Evolutionary conservation across 2,329 filamentous ascomycete species (phyloP), one percentile per base, ranked within the genome.

Genomic region (Fusarium brevicatenulatum): DNA sequence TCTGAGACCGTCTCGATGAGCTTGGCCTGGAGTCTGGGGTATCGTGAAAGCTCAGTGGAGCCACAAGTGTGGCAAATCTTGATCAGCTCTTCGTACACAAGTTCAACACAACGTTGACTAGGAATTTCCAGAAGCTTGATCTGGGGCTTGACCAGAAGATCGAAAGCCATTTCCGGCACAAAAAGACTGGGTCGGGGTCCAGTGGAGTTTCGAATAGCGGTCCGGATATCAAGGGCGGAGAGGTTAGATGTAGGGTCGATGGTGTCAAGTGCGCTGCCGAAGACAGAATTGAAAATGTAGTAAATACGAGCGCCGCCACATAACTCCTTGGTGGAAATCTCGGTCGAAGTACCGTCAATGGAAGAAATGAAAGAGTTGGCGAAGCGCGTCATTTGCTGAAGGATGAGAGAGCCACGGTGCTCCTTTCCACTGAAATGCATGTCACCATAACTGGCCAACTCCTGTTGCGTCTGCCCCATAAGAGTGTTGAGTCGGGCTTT

Each of bases 381-480:
- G 79, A 99, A 99, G 44, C 96, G 93, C 18, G 96, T 99, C 96
- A 99, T 99, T 64, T 97, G 90, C 82, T 98, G 95, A 71, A 99
- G 85, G 65, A 99, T 97, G 71, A 99, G 88, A 34, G 95, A 97
- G 37, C 96, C 96, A 56, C 95, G 90, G 81, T 99, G 96, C 82
- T 98, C 96, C 82, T 97, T 97, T 77, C 96, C 96, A 72, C 93
- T 97, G 81, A 99, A 99, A 77, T 97, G 93, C 86, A 96, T 97
- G 81, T 98, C 97, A 42, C 96, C 96, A 80, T 99, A 99, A 82
- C 95, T 97, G 47, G 96, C 96, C 64, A 99, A 88, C 82, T 99
- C 96, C 85, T 99, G 96, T 81, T 99, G 96, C 54, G 96, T 98
- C 83, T 99, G 96, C n/a, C 96, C 96, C 96, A 99, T 99, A 57